Evolutionary conservation across 805 yeast genomes (phyloP), one percentile per base, ranked within the genome.

Genomic region (Candida golubevii): DNA sequence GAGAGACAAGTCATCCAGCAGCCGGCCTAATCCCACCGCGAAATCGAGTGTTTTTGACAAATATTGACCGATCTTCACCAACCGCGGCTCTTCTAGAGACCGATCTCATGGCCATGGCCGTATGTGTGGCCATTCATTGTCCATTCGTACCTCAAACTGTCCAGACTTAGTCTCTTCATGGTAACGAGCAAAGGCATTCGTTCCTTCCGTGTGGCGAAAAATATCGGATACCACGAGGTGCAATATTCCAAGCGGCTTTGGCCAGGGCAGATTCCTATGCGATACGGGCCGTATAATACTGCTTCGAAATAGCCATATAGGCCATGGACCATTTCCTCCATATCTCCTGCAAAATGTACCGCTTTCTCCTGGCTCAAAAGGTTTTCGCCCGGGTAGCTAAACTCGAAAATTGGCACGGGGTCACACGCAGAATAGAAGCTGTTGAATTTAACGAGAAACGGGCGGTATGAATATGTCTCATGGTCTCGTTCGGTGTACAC

Each of bases 221-320:
- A 36, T 15, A 68, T 58, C 0, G 74, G 73, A 46, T 54, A 66
- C 74, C 74, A 69, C 8, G 73, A 68, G 5, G 42, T 42, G 44
- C 73, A 67, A 35, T 42, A 56, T 13, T 59, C 60, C 12, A 41
- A 48, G 1, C 15, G 13, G 23, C 38, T n/a, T 26, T 43, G 33
- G 7, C 36, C 48, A 2, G 54, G 52, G 2, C 41, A 34, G 8
- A 75, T 82, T 27, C 84, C 76, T 5, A 86, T 65, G 8, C 58
- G 58, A 23, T 82, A 67, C 38, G 79, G 83, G 1, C 74, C 77
- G 59, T 80, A 86, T n/a, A 89, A 69, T 2, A 64, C 75, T 0
- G 93, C 82, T n/a, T 72, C 73, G 56, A 90, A 90, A 56, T 71
- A 82, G 0, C 97, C 97, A 4, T 80, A 67, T 31, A 89, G 60